Base-by-base conservation (phyloP, 768 basidiomycete genomes). In the Tylopilus rubrobrunneus region DNA sequence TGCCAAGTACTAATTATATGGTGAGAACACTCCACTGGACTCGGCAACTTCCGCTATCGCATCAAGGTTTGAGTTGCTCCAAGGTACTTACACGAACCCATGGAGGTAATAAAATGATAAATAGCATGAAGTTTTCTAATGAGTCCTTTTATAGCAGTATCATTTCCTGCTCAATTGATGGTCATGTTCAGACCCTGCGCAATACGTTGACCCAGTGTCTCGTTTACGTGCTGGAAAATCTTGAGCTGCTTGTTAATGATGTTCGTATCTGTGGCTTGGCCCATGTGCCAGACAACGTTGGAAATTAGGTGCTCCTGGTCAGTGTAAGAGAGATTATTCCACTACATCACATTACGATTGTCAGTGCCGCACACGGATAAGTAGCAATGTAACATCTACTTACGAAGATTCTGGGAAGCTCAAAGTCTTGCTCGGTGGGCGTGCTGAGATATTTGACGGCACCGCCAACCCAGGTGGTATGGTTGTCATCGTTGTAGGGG, bases 381-480 rank as follows among this genome's bases (percentile, higher is more conserved):
- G 25, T 25, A 25, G 25, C 34, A 10, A 21, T n/a, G 12, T 5
- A 29, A 27, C 14, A 28, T 8, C 15, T 11, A 40, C 62, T 42
- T 28, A 62, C 63, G 59, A 74, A 76, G 33, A 65, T 60, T 42
- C 71, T 66, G 17, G 75, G 71, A 56, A 69, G 71, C 17, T 71
- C 74, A 52, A 74, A 76, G 53, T 76, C 74, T 41, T 70, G 58
- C 49, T 75, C 73, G 8, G 58, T 71, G 29, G 72, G 68, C 12
- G 62, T 59, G 37, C 71, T 68, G 34, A 76, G 57, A 28, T 67
- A 70, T 34, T 66, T 70, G 43, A 76, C 67, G 5, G 73, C 75
- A 42, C 74, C 75, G 17, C 75, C 74, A 7, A 63, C 64, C 75
- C 75, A 75, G 43, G 67, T 63, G 14, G 34, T 74, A 51, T 76